A percentile compares a stretch with the other conserved stretches of the same genome.
phyloP scores from a whole-genome alignment of 352 stramenopile species.

The Globisporangium recalcitrans region DNA sequence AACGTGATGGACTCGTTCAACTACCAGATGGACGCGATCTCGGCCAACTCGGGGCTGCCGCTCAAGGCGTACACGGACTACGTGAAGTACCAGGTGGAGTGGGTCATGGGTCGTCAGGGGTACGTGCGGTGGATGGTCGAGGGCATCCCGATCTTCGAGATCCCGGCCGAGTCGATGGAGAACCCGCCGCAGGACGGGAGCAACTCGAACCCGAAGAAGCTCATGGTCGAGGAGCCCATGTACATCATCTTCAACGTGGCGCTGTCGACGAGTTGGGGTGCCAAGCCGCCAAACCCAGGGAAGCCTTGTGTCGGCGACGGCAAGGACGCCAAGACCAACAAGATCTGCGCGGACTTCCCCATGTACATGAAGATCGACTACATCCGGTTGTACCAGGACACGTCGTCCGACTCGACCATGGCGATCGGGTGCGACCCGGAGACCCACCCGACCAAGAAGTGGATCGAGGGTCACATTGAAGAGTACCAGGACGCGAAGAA shows the following conservation, averaged over 20 bases:
- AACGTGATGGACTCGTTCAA: constrained; percentile 53
- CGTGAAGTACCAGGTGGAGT: constrained; percentile 62
- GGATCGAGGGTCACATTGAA: constrained; percentile 29
- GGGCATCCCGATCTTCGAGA: constrained; percentile 82
- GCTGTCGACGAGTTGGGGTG: constrained; percentile 32
- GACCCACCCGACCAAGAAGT: constrained; percentile 29
- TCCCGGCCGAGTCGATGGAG: constrained; percentile 50
- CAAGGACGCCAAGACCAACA: constrained; percentile 20
- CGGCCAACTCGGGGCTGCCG: constrained; percentile 59
- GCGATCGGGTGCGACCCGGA: constrained; percentile 28
- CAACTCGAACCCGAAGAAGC: constrained; percentile 58
- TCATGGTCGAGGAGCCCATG: constrained; percentile 44
- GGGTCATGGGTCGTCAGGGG: constrained; percentile 50
- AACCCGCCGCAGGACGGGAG: constrained; percentile 36
- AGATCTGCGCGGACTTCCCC: constrained; percentile 42
- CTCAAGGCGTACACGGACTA: constrained; percentile 58
- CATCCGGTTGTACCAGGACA: constrained; percentile 78
- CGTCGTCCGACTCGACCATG: constrained; percentile 17
- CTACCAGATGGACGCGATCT: constrained; percentile 76
- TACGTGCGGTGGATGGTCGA: constrained; percentile 68
- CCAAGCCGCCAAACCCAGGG: constrained; percentile 32
- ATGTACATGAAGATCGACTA: constrained; percentile 82
- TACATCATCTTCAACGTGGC: constrained; percentile 59
- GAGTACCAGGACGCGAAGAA: constrained; percentile 30
- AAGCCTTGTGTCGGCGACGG: constrained; percentile 26